A percentile compares a stretch with the other conserved stretches of the same genome.
phyloP scores from a whole-genome alignment of 1,139 yeast species.

The Waltiozyma sp. region DNA sequence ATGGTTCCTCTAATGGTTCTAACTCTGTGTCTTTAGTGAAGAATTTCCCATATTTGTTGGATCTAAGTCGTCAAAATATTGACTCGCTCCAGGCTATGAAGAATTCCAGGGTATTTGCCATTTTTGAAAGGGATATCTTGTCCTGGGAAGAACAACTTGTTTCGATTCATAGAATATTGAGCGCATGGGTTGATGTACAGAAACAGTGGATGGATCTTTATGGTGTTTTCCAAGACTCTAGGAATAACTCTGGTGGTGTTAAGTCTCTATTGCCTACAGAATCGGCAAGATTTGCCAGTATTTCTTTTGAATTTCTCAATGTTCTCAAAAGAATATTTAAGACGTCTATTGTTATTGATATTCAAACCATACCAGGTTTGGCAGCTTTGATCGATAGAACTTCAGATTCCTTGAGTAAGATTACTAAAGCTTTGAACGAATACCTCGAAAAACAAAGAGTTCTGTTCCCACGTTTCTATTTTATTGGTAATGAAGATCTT shows the following conservation, averaged over 20 bases:
- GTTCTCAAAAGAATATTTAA: slow-evolving; percentile 42
- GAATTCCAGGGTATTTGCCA: slow-evolving; percentile 50
- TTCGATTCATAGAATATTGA: slow-evolving; percentile 41
- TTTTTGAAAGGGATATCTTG: slow-evolving; percentile 50
- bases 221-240: slow-evolving; percentile 54
- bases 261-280: slow-evolving; percentile 59
- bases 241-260: slow-evolving; percentile 36
- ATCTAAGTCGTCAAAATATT: slow-evolving; percentile 49
- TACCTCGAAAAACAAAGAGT: slow-evolving; percentile 76
- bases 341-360: slow-evolving; percentile 42
- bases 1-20: slow-evolving; percentile 24
- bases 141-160: slow-evolving; percentile 49
- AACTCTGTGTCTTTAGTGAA: slow-evolving; percentile 35
- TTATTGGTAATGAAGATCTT: slow-evolving; percentile 84
- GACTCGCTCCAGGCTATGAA: slow-evolving; percentile 60
- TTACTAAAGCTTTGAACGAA: slow-evolving; percentile 61
- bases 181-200: slow-evolving; percentile 76
- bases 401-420: slow-evolving; percentile 43
- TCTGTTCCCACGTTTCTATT: slow-evolving; percentile 71
- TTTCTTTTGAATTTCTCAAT: slow-evolving; percentile 50
- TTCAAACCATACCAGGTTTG: slow-evolving; percentile 43
- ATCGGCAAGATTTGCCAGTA: slow-evolving; percentile 50
- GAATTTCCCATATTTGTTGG: slow-evolving; percentile 60
- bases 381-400: slow-evolving; percentile 37
- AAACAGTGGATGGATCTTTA: slow-evolving; percentile 81